These are phyloP conservation scores for Phaseolus coccineus DNA, from an alignment of 331 rosid genomes.

Conservation along the genomic window DNA sequence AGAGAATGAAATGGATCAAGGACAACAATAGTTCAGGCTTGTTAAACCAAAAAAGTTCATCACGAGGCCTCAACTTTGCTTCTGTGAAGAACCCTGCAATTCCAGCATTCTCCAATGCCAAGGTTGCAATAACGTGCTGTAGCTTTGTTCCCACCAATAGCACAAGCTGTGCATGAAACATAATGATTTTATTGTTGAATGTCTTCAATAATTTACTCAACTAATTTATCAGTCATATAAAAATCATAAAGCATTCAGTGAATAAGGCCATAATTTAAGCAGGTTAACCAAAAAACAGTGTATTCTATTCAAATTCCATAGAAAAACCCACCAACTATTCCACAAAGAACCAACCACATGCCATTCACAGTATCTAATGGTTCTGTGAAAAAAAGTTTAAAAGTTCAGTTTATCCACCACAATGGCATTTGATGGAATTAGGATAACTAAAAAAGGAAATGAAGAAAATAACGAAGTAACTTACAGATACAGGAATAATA, in stretches of 20 bases:
- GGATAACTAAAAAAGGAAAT: neutral
- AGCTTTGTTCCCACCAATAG: conserved; percentile 91
- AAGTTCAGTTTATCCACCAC: neutral
- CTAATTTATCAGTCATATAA: neutral
- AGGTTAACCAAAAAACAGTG: conserved; percentile 5
- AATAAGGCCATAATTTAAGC: conserved; percentile 18
- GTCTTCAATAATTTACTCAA: neutral
- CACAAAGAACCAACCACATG: neutral
- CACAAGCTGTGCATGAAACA: conserved; percentile 69
- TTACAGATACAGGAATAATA: conserved; percentile 78
- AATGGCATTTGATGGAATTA: too few species aligned
- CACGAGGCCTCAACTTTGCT: conserved; percentile 85
- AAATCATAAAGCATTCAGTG: neutral
- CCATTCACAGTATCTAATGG: conserved; percentile 17
- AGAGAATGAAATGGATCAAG: conserved; percentile 92
- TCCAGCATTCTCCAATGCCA: conserved; percentile 92
- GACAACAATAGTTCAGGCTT: conserved; percentile 86
- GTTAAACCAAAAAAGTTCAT: conserved; percentile 98
- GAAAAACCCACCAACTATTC: conserved; percentile 9
- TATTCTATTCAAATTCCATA: conserved; percentile 7
- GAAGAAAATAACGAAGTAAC: conserved; percentile 45
- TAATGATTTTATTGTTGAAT: neutral
- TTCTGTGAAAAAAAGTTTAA: neutral
- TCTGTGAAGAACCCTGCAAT: conserved; percentile 61
- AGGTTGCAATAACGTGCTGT: conserved; percentile 91